A percentile compares a stretch with the other conserved stretches of the same genome.
phyloP scores from a whole-genome alignment of 2,329 filamentous ascomycete species.

The Coleophoma cylindrospora region DNA sequence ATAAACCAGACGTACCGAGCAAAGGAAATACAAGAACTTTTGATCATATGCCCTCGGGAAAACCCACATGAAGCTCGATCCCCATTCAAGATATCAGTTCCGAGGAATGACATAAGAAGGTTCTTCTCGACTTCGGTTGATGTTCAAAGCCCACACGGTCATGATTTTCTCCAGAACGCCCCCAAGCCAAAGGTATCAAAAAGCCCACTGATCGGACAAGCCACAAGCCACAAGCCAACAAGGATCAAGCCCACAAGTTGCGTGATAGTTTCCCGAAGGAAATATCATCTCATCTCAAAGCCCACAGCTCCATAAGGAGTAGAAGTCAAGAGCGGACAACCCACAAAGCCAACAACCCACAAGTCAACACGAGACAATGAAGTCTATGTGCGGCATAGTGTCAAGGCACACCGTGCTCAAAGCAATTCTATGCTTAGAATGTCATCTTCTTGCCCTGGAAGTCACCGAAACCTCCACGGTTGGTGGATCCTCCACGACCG shows the following conservation, averaged over 20 bases:
- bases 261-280: slow-evolving; percentile 11
- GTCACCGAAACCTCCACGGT: slow-evolving; percentile 51
- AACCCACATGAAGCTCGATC: slow-evolving; percentile 28
- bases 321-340: slow-evolving; percentile 32
- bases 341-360: slow-evolving; percentile 29
- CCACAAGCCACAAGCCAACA: slow-evolving; percentile 27
- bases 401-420: slow-evolving; percentile 15
- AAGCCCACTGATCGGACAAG: slow-evolving; percentile 17
- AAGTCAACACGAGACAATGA: slow-evolving; percentile 17
- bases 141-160: slow-evolving; percentile 24
- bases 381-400: slow-evolving; percentile 20
- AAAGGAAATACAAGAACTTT: slow-evolving; percentile 12
- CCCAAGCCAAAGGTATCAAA: slow-evolving; percentile 17
- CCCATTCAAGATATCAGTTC: slow-evolving; percentile 19
- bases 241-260: slow-evolving; percentile 25
- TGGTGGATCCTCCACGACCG: slow-evolving; percentile 33
- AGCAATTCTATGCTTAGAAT: slow-evolving; percentile 8
- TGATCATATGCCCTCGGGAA: slow-evolving; percentile 13
- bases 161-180: slow-evolving; percentile 20
- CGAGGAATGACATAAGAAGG: slow-evolving; percentile 18
- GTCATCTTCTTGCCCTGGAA: slow-evolving; percentile 52
- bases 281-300: slow-evolving; percentile 23
- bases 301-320: slow-evolving; percentile 27
- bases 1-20: neutral
- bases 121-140: slow-evolving; percentile 25